These are phyloP conservation scores for Pseudocercospora fijiensis DNA, from an alignment of 2,329 filamentous ascomycete genomes.

Conservation along the genomic window DNA sequence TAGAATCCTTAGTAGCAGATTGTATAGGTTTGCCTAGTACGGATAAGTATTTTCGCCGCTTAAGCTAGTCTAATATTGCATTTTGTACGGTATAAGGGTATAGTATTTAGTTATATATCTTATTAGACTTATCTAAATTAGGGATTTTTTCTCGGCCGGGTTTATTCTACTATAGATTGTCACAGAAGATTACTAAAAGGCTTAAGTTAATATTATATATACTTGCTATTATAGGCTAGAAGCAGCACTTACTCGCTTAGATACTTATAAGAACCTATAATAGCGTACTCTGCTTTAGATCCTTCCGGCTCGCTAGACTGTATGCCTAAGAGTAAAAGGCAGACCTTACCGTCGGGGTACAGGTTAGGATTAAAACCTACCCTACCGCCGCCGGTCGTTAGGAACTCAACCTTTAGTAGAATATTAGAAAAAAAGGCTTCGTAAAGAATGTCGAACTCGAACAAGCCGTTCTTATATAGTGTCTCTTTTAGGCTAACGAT, in stretches of 20 bases:
- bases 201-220: not conserved
- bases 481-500: constrained; percentile 59
- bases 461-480: constrained; percentile 60
- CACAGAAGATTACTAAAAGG: constrained; percentile 39
- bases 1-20: not conserved
- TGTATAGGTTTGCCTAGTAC: not conserved
- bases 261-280: constrained; percentile 6
- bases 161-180: constrained; percentile 46
- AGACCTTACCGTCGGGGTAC: constrained; percentile 61
- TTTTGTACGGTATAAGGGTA: constrained; percentile 34
- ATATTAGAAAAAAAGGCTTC: constrained; percentile 47
- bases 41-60: constrained; percentile 12
- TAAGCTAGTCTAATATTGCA: constrained; percentile 40
- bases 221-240: not conserved
- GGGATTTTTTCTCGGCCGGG: constrained; percentile 42
- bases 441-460: constrained; percentile 58
- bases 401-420: constrained; percentile 55
- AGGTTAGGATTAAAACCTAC: constrained; percentile 59
- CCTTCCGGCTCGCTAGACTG: constrained; percentile 52
- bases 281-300: constrained; percentile 54
- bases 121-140: constrained; percentile 17
- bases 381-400: constrained; percentile 51
- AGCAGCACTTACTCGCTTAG: constrained; percentile 43
- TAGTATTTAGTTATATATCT: constrained; percentile 34
- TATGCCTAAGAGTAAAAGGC: constrained; percentile 56